Conservation (phyloP, 2,329 filamentous ascomycete genomes). For the Proliferodiscus dingleyae region DNA sequence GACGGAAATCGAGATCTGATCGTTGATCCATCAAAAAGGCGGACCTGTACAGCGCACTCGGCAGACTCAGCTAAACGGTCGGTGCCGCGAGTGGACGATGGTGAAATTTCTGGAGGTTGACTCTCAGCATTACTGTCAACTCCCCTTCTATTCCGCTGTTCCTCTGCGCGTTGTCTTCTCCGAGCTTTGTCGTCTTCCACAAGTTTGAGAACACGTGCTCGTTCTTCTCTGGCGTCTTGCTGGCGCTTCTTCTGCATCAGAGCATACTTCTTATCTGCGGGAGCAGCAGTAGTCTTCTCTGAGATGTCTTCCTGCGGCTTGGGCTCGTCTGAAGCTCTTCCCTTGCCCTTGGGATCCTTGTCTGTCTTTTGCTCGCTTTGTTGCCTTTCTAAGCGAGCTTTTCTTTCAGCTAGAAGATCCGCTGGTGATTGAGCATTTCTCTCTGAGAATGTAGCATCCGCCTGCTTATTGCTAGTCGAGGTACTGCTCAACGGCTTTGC, state of each 20-base stretch:
- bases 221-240: constrained; percentile 61
- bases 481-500: neutral
- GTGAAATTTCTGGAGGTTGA: constrained; percentile 14
- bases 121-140: constrained; percentile 23
- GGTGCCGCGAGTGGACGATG: constrained; percentile 1
- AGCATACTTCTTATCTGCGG: constrained; percentile 42
- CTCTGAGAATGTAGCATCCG: neutral
- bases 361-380: neutral
- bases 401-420: constrained; percentile 46
- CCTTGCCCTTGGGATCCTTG: constrained; percentile 6
- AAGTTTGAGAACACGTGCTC: constrained; percentile 64
- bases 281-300: neutral
- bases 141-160: constrained; percentile 40
- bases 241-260: constrained; percentile 56
- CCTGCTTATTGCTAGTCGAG: neutral
- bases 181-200: constrained; percentile 74
- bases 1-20: constrained; percentile 69
- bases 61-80: constrained; percentile 14
- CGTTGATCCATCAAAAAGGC: constrained; percentile 78
- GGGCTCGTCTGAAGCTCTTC: constrained; percentile 18
- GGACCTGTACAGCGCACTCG: constrained; percentile 65
- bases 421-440: constrained; percentile 8
- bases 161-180: constrained; percentile 52
- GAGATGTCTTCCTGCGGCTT: neutral
- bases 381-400: constrained; percentile 37